Percentiles rank a stretch among this genome's conserved stretches.
These are phyloP conservation scores for Mycena rebaudengoi DNA, from an alignment of 768 basidiomycete genomes.

Conservation along the genomic window DNA sequence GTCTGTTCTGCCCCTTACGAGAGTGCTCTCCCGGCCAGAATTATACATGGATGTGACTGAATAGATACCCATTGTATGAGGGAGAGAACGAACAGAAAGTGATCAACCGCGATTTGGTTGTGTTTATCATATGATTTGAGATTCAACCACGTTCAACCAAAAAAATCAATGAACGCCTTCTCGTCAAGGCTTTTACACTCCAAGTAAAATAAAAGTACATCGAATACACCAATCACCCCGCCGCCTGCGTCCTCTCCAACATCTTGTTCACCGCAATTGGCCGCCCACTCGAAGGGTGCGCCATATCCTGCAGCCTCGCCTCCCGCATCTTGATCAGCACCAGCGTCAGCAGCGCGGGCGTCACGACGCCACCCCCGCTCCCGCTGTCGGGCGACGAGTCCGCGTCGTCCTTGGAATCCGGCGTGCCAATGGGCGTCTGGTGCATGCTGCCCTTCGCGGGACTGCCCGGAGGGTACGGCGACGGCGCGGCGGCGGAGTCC, in stretches of 20 bases:
- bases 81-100: too few relatives aligned
- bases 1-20: too few relatives aligned
- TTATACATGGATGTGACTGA: too few relatives aligned
- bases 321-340: constrained; percentile 76
- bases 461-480: constrained; percentile 45
- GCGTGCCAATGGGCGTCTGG: too few relatives aligned
- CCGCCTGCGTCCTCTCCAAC: constrained; percentile 76
- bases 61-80: too few relatives aligned
- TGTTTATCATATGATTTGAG: too few relatives aligned
- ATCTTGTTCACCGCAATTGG: constrained; percentile 73
- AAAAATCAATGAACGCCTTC: too few relatives aligned
- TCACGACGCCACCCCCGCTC: constrained; percentile 51
- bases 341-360: constrained; percentile 63
- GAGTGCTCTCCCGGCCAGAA: too few relatives aligned
- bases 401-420: constrained; percentile 33
- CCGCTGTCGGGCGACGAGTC: too few relatives aligned
- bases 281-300: constrained; percentile 56
- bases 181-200: not conserved
- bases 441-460: constrained; percentile 1
- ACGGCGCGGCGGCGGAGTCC: constrained; percentile 52
- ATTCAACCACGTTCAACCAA: too few relatives aligned
- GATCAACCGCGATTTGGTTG: too few relatives aligned
- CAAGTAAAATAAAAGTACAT: too few relatives aligned
- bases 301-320: constrained; percentile 62
- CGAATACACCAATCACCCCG: constrained; percentile 45